Evolutionary conservation across 2,329 filamentous ascomycete species (phyloP), one percentile per base, ranked within the genome.

Genomic region (Ceratocystis cubensis): DNA sequence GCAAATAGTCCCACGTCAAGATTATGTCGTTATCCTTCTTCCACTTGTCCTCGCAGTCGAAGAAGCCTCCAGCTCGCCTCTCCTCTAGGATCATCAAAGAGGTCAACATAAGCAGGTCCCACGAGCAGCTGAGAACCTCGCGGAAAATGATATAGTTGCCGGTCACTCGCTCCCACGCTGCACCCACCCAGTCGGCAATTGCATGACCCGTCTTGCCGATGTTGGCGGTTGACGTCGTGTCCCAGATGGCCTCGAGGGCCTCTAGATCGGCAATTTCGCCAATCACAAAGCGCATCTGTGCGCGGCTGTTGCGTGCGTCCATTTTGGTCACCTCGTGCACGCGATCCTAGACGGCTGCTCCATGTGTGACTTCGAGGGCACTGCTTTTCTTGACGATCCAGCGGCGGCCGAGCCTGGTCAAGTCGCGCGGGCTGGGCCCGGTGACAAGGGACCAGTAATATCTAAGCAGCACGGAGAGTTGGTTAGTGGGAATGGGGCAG

Each of bases 101-200:
- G 2, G 63, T 50, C 33, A 65, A 5, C 28, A 37, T 50, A 0
- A 65, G 45, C 20, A 56, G 25, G 20, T 41, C 20, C 46, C 48
- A 56, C n/a, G 50, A 59, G 10, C 46, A 28, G 63, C 37, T 30
- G 10, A 44, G 2, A 17, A 37, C 50, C 17, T n/a, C 25, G 3
- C 48, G 48, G 25, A 53, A 53, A 15, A 53, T 53, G 8, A 13
- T 25, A 53, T 53, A 25, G 20, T 53, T 28, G 20, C 48, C 48
- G 2, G 50, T 22, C 30, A 65, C 25, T 13, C 25, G 37, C 13
- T 20, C 41, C 63, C 63, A 65, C 33, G 63, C 63, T 7, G 22
- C 37, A 2, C 63, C 63, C 7, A 65, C 63, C 63, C 50, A 65
- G 63, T 59, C 63, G 25, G 63, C 63, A 50, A 65, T 59, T 7